phyloP scores from a whole-genome alignment of 2,329 filamentous ascomycete genomes.

The Ophiostoma angusticollis region DNA sequence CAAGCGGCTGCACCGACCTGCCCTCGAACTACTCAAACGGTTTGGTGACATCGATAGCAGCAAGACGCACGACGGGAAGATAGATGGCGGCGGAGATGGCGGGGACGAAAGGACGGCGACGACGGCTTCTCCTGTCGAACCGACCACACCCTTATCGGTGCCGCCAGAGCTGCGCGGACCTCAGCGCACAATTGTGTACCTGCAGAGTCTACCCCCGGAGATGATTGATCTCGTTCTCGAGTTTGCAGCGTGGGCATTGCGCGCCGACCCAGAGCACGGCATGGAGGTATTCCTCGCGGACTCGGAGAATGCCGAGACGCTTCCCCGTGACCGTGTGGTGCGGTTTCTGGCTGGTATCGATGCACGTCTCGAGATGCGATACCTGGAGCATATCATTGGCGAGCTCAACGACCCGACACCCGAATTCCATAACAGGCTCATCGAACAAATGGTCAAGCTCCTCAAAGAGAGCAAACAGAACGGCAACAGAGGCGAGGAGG shows the following conservation, averaged over 20 bases:
- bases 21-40: slow-evolving; percentile 65
- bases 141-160: neutral
- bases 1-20: slow-evolving; percentile 82
- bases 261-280: slow-evolving; percentile 56
- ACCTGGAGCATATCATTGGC: slow-evolving; percentile 80
- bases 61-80: slow-evolving; percentile 17
- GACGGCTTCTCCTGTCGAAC: neutral
- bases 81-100: neutral
- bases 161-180: slow-evolving; percentile 57
- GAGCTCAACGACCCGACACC: slow-evolving; percentile 76
- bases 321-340: slow-evolving; percentile 66
- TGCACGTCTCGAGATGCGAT: slow-evolving; percentile 57
- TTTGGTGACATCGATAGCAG: slow-evolving; percentile 55
- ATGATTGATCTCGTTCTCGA: slow-evolving; percentile 85
- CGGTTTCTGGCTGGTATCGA: slow-evolving; percentile 62
- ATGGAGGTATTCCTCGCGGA: slow-evolving; percentile 93
- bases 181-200: slow-evolving; percentile 69
- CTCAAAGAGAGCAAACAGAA: slow-evolving; percentile 25
- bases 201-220: slow-evolving; percentile 79
- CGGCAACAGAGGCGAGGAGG: neutral
- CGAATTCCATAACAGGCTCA: slow-evolving; percentile 75
- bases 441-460: slow-evolving; percentile 56
- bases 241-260: slow-evolving; percentile 79
- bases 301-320: slow-evolving; percentile 83
- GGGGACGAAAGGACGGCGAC: neutral